A percentile compares a stretch with the other conserved stretches of the same genome.
Conservation (phyloP, 1,139 yeast genomes). For the Magnusiomyces ingens region DNA sequence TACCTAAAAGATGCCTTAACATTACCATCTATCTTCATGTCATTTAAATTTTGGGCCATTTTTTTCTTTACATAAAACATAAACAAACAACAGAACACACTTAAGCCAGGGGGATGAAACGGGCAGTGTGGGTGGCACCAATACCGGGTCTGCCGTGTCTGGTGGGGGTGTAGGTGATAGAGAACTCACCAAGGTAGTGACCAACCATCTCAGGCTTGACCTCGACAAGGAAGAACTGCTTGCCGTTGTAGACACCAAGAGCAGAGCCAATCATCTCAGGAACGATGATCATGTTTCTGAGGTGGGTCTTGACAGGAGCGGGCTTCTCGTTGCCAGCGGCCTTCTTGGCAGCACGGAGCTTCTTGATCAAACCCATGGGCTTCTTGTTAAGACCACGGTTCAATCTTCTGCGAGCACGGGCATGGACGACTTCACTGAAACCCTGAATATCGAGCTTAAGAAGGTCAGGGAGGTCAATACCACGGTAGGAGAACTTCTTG, state of each 20-base stretch:
- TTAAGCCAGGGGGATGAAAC: slow-evolving; percentile 37
- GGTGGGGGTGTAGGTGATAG: slow-evolving; percentile 99
- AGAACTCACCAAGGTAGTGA: slow-evolving; percentile 99
- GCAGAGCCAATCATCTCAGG: slow-evolving; percentile 99
- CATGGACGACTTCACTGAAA: slow-evolving; percentile 92
- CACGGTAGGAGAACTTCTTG: slow-evolving; percentile 98
- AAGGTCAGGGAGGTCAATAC: slow-evolving; percentile 94
- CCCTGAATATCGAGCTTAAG: slow-evolving; percentile 94
- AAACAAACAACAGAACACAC: slow-evolving; percentile 6
- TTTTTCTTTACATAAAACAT: slow-evolving; percentile 2
- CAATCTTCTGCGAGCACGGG: slow-evolving; percentile 99
- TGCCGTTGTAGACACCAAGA: slow-evolving; percentile 99
- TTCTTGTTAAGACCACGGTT: slow-evolving; percentile 94
- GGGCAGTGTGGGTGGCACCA: slow-evolving; percentile 69
- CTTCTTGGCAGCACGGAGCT: slow-evolving; percentile 96
- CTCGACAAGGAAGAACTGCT: slow-evolving; percentile 98
- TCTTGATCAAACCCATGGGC: slow-evolving; percentile 96
- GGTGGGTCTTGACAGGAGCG: slow-evolving; percentile 96
- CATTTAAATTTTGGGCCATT: background rate
- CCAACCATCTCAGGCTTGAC: slow-evolving; percentile 99
- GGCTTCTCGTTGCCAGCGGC: slow-evolving; percentile 96
- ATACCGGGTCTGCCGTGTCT: slow-evolving; percentile 99
- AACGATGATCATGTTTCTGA: slow-evolving; percentile 97
- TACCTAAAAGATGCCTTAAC: background rate
- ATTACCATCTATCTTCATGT: background rate